phyloP scores from a whole-genome alignment of 2,329 filamentous ascomycete genomes.

The Alternaria conjuncta region DNA sequence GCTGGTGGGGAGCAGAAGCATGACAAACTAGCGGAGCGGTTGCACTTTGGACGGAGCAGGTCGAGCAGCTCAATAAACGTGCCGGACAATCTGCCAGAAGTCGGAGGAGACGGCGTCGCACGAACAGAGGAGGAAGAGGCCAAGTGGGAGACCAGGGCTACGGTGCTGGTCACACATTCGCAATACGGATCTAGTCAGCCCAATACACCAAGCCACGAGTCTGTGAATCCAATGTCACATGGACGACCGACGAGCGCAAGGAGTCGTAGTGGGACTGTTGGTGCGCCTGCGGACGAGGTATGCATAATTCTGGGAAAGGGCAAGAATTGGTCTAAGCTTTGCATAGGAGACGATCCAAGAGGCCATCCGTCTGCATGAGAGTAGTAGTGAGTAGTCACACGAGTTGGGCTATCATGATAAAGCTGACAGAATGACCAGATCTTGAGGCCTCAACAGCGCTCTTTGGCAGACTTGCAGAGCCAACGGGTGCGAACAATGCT shows the following conservation, averaged over 20 bases:
- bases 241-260: conserved; percentile 15
- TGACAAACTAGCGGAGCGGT: conserved; percentile 68
- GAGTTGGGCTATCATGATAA: not conserved
- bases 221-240: conserved; percentile 22
- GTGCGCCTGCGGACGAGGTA: conserved; percentile 50
- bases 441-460: conserved; percentile 80
- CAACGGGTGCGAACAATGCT: conserved; percentile 84
- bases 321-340: conserved; percentile 21
- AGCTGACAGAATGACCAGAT: conserved; percentile 51
- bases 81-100: conserved; percentile 79
- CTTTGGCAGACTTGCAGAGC: conserved; percentile 84
- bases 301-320: conserved; percentile 13
- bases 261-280: conserved; percentile 46
- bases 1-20: conserved; percentile 17
- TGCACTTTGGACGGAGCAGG: conserved; percentile 67
- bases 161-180: conserved; percentile 75
- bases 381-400: conserved; percentile 60
- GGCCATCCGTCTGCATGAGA: conserved; percentile 92
- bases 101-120: conserved; percentile 58
- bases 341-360: conserved; percentile 76
- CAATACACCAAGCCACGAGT: conserved; percentile 36
- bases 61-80: conserved; percentile 73
- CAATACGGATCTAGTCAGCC: conserved; percentile 39
- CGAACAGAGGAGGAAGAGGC: conserved; percentile 58
- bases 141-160: conserved; percentile 92